A percentile compares a stretch with the other conserved stretches of the same genome.
These are phyloP conservation scores for Plasmodium ovale DNA, from an alignment of 169 alveolate species.

Conservation along the genomic window DNA sequence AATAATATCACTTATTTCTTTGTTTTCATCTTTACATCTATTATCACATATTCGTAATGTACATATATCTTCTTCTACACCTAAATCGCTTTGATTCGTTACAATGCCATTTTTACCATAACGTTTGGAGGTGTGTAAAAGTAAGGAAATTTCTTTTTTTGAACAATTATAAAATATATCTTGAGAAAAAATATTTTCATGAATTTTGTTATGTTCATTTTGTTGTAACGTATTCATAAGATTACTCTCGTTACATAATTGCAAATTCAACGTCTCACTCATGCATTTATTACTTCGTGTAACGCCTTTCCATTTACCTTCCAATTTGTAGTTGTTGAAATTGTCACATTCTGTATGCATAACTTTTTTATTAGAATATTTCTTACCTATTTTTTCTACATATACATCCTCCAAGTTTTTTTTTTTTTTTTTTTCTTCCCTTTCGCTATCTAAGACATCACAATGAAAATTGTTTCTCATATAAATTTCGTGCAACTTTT, in stretches of 20 bases:
- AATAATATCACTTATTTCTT: constrained; percentile 56
- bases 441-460: too few species aligned
- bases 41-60: constrained; percentile 36
- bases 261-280: constrained; percentile 43
- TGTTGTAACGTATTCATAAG: neutral
- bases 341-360: neutral
- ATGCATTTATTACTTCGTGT: neutral
- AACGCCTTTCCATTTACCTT: neutral
- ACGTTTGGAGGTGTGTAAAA: constrained; percentile 3
- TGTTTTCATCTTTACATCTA: constrained; percentile 28
- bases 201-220: neutral
- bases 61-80: neutral
- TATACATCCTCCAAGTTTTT: neutral
- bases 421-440: neutral
- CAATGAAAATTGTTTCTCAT: neutral
- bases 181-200: constrained; percentile 2
- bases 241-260: constrained; percentile 7
- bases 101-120: constrained; percentile 23
- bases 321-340: neutral
- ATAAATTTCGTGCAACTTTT: neutral
- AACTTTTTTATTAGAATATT: neutral
- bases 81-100: constrained; percentile 26
- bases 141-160: neutral
- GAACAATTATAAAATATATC: constrained; percentile 45
- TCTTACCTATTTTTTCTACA: neutral